These are phyloP conservation scores for Solanum bulbocastanum DNA, from an alignment of 257 asterid genomes.

Conservation along the genomic window DNA sequence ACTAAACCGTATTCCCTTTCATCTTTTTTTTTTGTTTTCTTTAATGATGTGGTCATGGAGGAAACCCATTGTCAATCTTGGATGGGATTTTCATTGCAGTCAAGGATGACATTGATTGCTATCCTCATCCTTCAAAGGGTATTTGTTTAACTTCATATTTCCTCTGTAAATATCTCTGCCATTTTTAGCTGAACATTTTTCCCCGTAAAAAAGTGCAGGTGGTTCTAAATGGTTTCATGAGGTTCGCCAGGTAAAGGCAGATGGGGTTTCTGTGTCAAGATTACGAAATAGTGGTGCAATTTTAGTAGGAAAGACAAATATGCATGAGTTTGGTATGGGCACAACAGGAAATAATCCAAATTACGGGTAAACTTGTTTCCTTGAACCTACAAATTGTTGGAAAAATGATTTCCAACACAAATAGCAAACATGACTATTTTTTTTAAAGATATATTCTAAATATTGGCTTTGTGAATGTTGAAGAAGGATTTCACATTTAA, in stretches of 20 bases:
- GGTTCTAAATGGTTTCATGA: conserved; percentile 86
- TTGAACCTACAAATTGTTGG: not conserved
- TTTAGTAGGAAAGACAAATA: conserved; percentile 94
- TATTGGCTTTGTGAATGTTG: not conserved
- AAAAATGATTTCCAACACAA: not conserved
- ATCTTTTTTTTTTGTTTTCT: conserved; percentile 10
- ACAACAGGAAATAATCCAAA: conserved; percentile 95
- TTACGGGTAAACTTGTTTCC: conserved; percentile 49
- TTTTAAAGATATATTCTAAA: not conserved
- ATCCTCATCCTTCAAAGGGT: conserved; percentile 86
- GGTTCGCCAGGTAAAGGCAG: conserved; percentile 59
- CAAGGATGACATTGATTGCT: conserved; percentile 94
- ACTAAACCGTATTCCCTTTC: not conserved
- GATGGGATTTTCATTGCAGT: conserved; percentile 92
- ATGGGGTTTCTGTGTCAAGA: conserved; percentile 65
- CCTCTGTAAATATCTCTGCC: not conserved
- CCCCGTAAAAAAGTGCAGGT: conserved; percentile 31
- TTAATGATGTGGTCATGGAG: conserved; percentile 31
- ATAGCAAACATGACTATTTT: not conserved
- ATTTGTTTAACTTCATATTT: conserved; percentile 5
- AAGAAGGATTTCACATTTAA: not conserved
- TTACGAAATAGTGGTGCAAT: conserved; percentile 81
- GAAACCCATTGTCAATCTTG: conserved; percentile 65
- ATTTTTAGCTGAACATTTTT: not conserved
- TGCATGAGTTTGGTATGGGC: conserved; percentile 98